Conservation (phyloP, 192 early-diverging fungal genomes). For the Bifiguratus adelaidae region DNA sequence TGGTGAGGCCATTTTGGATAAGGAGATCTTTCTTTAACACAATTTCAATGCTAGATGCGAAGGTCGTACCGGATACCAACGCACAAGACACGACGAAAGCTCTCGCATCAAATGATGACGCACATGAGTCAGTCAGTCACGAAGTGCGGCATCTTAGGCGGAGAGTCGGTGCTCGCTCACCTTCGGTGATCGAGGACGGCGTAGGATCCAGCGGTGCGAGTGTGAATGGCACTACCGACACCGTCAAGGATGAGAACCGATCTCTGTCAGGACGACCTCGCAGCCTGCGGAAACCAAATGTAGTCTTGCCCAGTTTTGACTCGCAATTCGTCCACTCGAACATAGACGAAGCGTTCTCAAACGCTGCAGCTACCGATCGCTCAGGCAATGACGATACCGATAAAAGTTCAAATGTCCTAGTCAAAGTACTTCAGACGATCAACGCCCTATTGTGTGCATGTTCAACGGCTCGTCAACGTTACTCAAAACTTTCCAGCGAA, state of each 20-base stretch:
- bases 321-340: conserved; percentile 11
- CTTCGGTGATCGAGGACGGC: too few species aligned
- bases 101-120: background rate
- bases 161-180: too few species aligned
- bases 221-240: background rate
- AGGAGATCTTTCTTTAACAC: too few species aligned
- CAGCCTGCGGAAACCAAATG: background rate
- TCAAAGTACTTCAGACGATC: background rate
- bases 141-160: too few species aligned
- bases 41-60: too few species aligned
- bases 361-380: background rate
- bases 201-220: too few species aligned
- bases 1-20: too few species aligned
- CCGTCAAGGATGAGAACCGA: background rate
- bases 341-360: background rate
- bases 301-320: conserved; percentile 16
- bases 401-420: background rate
- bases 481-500: background rate
- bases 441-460: background rate
- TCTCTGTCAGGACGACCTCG: background rate
- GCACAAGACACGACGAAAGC: too few species aligned
- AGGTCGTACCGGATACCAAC: too few species aligned
- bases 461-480: background rate
- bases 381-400: background rate
- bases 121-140: too few species aligned